A percentile compares a stretch with the other conserved stretches of the same genome.
Conservation (phyloP, 2,329 filamentous ascomycete genomes). For the Aspergillus caelatus region DNA sequence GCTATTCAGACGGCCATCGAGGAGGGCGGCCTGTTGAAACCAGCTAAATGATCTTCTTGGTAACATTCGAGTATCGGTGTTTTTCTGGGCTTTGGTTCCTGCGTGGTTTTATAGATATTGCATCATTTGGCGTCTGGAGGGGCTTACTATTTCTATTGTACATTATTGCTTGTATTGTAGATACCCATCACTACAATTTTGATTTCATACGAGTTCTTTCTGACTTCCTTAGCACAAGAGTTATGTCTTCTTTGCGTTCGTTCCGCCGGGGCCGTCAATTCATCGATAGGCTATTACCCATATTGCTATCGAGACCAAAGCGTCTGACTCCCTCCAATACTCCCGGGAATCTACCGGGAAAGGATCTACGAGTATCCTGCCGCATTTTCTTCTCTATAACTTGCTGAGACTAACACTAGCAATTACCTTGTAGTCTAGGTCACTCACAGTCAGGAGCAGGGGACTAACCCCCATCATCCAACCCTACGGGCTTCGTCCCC, state of each 20-base stretch:
- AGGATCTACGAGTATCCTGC: neutral
- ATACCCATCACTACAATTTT: slow-evolving; percentile 1
- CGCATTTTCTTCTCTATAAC: neutral
- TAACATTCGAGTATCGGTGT: neutral
- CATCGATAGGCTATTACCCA: neutral
- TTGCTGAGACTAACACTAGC: no score
- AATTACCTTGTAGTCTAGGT: no score
- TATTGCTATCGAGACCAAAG: neutral
- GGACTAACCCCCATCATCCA: no score
- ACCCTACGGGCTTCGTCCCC: neutral
- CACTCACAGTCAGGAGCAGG: no score
- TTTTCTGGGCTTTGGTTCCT: neutral
- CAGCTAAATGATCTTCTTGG: slow-evolving; percentile 12
- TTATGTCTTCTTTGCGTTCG: neutral
- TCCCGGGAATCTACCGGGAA: neutral
- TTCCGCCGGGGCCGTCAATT: neutral
- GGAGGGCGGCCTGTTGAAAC: slow-evolving; percentile 30
- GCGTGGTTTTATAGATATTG: neutral
- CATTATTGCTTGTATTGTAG: neutral
- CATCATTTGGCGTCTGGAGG: neutral
- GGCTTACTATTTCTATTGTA: neutral
- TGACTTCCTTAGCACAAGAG: neutral
- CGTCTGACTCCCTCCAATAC: neutral
- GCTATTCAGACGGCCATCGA: slow-evolving; percentile 47
- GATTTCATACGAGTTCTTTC: neutral